These are phyloP conservation scores for Xylaria longipes DNA, from an alignment of 495 filamentous ascomycete species.

Conservation along the genomic window DNA sequence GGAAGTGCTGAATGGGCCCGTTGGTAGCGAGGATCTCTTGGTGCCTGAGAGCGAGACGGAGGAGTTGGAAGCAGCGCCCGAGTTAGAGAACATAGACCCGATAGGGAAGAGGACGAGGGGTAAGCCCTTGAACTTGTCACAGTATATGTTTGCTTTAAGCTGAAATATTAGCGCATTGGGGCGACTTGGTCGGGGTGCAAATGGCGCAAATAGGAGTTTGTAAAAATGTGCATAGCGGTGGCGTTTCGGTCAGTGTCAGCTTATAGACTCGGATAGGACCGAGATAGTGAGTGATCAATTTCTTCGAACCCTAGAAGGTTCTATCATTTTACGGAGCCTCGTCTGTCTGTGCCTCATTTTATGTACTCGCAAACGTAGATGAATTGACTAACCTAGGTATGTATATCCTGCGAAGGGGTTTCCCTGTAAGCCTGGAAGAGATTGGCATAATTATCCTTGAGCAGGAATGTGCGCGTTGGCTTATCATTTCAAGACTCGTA, in stretches of 20 bases:
- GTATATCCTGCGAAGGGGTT: background rate
- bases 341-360: background rate
- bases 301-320: too few relatives aligned
- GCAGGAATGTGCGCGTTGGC: background rate
- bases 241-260: slow-evolving; percentile 27
- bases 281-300: background rate
- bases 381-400: background rate
- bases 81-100: slow-evolving; percentile 28
- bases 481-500: background rate
- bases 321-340: background rate
- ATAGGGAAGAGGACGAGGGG: slow-evolving; percentile 29
- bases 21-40: slow-evolving; percentile 80
- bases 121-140: slow-evolving; percentile 55
- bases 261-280: background rate
- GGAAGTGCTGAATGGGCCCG: slow-evolving; percentile 43
- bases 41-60: slow-evolving; percentile 69
- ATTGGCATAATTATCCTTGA: background rate
- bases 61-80: slow-evolving; percentile 36
- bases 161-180: slow-evolving; percentile 19
- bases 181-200: background rate
- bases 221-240: slow-evolving; percentile 34
- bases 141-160: slow-evolving; percentile 58
- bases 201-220: slow-evolving; percentile 15
- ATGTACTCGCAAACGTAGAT: background rate
- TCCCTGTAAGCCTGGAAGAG: background rate